Base-by-base conservation (phyloP, 371 early-diverging fungal genomes). In the Rhizopus sp. region DNA sequence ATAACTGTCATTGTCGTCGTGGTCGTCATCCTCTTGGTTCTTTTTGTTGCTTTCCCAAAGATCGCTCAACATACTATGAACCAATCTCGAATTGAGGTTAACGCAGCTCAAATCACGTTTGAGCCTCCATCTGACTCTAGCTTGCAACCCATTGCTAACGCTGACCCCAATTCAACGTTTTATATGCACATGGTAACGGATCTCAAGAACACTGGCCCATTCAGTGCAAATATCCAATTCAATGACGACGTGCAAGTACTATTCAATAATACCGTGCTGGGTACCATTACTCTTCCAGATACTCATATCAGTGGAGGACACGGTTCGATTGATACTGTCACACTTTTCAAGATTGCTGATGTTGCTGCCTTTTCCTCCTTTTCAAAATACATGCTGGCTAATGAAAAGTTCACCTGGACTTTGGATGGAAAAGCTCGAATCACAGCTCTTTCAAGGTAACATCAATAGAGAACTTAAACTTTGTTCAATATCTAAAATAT, bases 1-100 rank as follows among this genome's bases (percentile, higher is more conserved):
- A 66, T 64, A 38, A 68, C 70, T 13, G 76, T 79, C 42, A 76
- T 82, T 37, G 59, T 73, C n/a, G 58, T 77, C n/a, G 66, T 82
- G 2, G 78, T 84, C 10, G 75, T 70, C 3, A 81, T 84, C 10
- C 53, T 77, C 8, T 57, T 84, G 7, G 64, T 68, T 5, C 68
- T 82, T 13, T 82, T 80, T 57, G 86, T 86, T 7, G 72, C 78
- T 39, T 70, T 86, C 67, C 84, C 84, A 32, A 80, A 79, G 69
- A 72, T 83, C 45, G 77, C 77, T 9, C 83, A 83, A 61, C n/a
- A 49, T 8, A 75, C 78, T 59, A 63, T 85, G 59, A 77, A 85
- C 60, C 54, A 73, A 34, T 59, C 75, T 45, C 56, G 54, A 35
- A 80, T 85, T 63, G 57, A 60, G n/a, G 76, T 85, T 59, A 50